phyloP scores from a whole-genome alignment of 2,329 filamentous ascomycete genomes.

The Verticillium tricorpus region DNA sequence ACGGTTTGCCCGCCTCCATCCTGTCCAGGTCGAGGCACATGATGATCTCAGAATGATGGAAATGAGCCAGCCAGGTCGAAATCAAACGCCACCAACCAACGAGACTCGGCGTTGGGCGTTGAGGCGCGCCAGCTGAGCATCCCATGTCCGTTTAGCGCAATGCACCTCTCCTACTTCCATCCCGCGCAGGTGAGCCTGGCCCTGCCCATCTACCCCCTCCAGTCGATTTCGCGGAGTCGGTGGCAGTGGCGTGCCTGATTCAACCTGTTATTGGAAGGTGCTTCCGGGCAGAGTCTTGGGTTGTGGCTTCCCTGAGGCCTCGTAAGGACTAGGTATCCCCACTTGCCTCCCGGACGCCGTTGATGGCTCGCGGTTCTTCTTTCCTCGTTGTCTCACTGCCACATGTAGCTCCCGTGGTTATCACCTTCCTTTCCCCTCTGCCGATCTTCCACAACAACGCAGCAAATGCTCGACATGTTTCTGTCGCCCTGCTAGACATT shows the following conservation, averaged over 20 bases:
- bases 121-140: not conserved
- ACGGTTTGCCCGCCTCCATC: not conserved
- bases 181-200: not conserved
- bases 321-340: not conserved
- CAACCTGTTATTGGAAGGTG: not conserved
- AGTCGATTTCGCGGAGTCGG: not conserved
- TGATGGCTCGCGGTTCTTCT: not conserved
- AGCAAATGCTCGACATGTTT: not conserved
- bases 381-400: conserved; percentile 2
- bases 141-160: not conserved
- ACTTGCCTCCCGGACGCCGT: not conserved
- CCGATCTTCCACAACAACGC: not conserved
- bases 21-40: not conserved
- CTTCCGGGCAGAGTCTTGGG: not conserved
- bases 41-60: not conserved
- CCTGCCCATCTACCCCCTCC: not conserved
- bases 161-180: not conserved
- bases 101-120: not conserved
- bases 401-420: not conserved
- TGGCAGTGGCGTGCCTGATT: not conserved
- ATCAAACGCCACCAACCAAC: not conserved
- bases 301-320: not conserved
- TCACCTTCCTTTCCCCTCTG: not conserved
- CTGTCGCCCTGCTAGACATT: not conserved
- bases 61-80: not conserved